These are phyloP conservation scores for Candida sonorensis DNA, from an alignment of 805 yeast genomes.

Conservation along the genomic window DNA sequence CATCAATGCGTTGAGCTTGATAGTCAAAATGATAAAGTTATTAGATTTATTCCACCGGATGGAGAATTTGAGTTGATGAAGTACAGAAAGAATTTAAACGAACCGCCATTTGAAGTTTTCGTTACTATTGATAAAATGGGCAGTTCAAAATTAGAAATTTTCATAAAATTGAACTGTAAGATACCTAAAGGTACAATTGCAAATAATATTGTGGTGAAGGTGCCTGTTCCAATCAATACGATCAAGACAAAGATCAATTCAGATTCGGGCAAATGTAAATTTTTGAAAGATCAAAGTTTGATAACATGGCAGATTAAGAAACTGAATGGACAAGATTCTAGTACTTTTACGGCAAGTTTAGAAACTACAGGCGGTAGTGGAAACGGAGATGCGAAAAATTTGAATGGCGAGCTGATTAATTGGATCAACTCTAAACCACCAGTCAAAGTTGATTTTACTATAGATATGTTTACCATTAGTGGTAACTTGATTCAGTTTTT, in stretches of 20 bases:
- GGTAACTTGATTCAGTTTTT: constrained; percentile 71
- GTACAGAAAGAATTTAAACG: constrained; percentile 55
- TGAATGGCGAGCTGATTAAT: constrained; percentile 18
- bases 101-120: constrained; percentile 62
- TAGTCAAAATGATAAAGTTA: constrained; percentile 53
- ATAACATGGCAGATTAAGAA: constrained; percentile 68
- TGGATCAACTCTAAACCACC: constrained; percentile 77
- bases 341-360: no score
- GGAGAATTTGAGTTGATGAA: constrained; percentile 80
- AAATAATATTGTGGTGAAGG: constrained; percentile 51
- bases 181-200: constrained; percentile 56
- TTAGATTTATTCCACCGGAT: constrained; percentile 81
- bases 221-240: constrained; percentile 66
- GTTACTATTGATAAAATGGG: constrained; percentile 46
- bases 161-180: constrained; percentile 54
- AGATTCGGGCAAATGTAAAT: constrained; percentile 63
- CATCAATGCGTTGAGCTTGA: constrained; percentile 81
- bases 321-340: constrained; percentile 57
- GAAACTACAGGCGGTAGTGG: constrained; percentile 42
- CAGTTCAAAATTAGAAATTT: constrained; percentile 41
- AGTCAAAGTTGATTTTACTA: constrained; percentile 56
- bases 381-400: no score
- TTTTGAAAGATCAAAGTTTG: constrained; percentile 55
- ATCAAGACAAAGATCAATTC: constrained; percentile 36
- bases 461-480: constrained; percentile 71